Evolutionary conservation across 805 yeast genomes (phyloP).

Genomic region (Tetrapisispora namnaoensis): DNA sequence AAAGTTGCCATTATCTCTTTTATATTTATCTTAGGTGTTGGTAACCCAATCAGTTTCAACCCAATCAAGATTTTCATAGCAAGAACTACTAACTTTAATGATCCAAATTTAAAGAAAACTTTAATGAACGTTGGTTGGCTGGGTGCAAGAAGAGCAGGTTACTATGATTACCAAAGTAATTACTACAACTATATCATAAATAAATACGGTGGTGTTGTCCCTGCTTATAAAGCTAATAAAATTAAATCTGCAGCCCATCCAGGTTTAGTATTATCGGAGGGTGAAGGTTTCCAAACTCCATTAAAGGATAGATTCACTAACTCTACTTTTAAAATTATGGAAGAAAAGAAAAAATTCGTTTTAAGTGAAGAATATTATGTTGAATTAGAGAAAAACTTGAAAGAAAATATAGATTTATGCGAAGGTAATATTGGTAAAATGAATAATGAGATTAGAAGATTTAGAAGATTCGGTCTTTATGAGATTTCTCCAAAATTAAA

Average conservation of each 20-base stretch:
- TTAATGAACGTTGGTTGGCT: constrained; percentile 82
- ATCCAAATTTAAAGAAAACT: constrained; percentile 30
- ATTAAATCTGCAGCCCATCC: constrained; percentile 47
- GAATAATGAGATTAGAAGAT: constrained; percentile 42
- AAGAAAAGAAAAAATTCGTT: constrained; percentile 38
- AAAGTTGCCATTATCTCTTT: constrained; percentile 50
- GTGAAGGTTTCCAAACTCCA: constrained; percentile 77
- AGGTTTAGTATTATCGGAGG: constrained; percentile 55
- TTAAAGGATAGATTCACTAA: constrained; percentile 31
- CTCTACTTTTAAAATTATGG: constrained; percentile 32
- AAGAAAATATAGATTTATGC: constrained; percentile 28
- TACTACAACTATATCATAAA: constrained; percentile 57
- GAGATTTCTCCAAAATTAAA: constrained; percentile 33
- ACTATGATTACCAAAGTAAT: constrained; percentile 59
- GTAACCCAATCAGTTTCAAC: constrained; percentile 61
- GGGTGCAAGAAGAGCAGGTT: constrained; percentile 68
- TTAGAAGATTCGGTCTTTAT: constrained; percentile 58
- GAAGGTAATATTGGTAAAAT: constrained; percentile 30
- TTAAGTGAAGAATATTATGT: constrained; percentile 47
- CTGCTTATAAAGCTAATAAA: constrained; percentile 66
- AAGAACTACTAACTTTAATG: constrained; percentile 28
- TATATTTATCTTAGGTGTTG: constrained; percentile 55
- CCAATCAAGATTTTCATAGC: constrained; percentile 27
- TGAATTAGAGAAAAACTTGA: constrained; percentile 42
- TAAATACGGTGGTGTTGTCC: constrained; percentile 62